Evolutionary conservation across 441 rosid genomes (phyloP).

Genomic region (Heliophila coronopifolia): DNA sequence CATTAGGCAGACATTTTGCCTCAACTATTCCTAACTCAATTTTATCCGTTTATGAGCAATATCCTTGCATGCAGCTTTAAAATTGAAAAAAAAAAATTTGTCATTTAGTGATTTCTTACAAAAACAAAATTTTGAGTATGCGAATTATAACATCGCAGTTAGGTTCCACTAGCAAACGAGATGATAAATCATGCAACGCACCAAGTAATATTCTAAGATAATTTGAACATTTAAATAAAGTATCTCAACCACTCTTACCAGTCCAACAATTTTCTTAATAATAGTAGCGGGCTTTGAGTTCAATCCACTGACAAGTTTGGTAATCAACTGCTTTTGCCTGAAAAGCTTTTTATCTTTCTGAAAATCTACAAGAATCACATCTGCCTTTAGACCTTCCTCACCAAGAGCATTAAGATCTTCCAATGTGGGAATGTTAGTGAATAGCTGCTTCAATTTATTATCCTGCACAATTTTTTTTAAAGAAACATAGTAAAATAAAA

Average conservation of each 20-base stretch:
- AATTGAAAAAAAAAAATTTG: conserved; percentile 2
- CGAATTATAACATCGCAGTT: background rate
- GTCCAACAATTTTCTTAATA: conserved; percentile 92
- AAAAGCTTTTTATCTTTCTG: conserved; percentile 83
- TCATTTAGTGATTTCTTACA: background rate
- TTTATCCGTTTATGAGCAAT: conserved; percentile 5
- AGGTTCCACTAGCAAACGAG: no score
- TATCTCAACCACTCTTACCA: conserved; percentile 45
- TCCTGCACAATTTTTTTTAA: conserved; percentile 47
- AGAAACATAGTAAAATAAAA: conserved; percentile 17
- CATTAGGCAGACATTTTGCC: conserved; percentile 12
- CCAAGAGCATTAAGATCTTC: conserved; percentile 77
- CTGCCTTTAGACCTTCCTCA: conserved; percentile 71
- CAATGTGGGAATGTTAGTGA: conserved; percentile 63
- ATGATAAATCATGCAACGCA: no score
- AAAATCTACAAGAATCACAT: conserved; percentile 80
- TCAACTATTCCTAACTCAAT: conserved; percentile 10
- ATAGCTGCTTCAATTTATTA: conserved; percentile 77
- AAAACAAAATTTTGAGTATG: background rate
- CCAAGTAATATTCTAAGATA: no score
- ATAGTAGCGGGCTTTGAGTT: conserved; percentile 77
- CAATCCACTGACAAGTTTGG: conserved; percentile 61
- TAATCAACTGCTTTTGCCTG: conserved; percentile 84
- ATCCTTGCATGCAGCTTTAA: background rate
- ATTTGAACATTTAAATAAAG: conserved; percentile 1